Percentiles rank a stretch among this genome's conserved stretches.
Conservation (phyloP, 345 rosid genomes). For the Heritiera fomes region DNA sequence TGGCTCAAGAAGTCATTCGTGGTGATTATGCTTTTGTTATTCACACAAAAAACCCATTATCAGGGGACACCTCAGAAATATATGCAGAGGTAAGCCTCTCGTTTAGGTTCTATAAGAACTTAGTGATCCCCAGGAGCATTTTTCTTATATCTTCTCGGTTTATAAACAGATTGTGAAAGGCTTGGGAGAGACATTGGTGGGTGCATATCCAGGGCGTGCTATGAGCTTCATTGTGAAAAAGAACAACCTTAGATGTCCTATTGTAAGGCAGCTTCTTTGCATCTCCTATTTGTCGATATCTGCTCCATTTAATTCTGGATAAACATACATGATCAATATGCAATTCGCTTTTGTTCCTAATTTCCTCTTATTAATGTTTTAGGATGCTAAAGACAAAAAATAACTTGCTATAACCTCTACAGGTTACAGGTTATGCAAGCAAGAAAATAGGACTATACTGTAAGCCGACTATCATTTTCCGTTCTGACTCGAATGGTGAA, state of each 20-base stretch:
- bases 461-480: constrained; percentile 39
- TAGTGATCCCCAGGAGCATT: neutral
- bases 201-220: constrained; percentile 44
- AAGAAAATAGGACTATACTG: constrained; percentile 35
- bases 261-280: constrained; percentile 28
- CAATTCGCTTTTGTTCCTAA: neutral
- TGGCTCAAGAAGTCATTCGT: constrained; percentile 45
- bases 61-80: constrained; percentile 44
- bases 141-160: neutral
- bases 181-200: constrained; percentile 47
- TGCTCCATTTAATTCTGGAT: constrained; percentile 13
- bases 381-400: neutral
- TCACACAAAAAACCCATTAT: constrained; percentile 44
- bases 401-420: constrained; percentile 16
- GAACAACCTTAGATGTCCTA: constrained; percentile 35
- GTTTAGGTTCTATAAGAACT: neutral
- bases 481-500: constrained; percentile 48
- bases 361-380: neutral
- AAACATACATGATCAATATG: neutral
- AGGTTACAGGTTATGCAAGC: constrained; percentile 39
- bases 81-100: constrained; percentile 39
- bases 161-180: constrained; percentile 46
- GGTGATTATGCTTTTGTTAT: constrained; percentile 50
- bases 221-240: constrained; percentile 44
- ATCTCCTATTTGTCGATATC: neutral